Conservation (phyloP, 352 stramenopile genomes). For the Phytopythium vexans region DNA sequence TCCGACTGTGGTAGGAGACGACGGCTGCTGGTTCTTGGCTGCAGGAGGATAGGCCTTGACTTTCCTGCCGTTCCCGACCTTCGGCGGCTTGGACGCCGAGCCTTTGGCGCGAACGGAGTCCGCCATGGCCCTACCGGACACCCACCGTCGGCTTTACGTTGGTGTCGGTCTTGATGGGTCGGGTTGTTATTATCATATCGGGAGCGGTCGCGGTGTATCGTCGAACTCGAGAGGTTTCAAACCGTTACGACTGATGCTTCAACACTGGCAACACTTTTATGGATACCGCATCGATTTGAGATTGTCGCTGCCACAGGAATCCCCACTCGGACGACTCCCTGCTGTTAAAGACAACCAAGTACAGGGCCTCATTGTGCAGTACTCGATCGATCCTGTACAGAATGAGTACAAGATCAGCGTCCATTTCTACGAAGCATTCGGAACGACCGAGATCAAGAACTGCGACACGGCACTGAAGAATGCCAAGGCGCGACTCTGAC, state of each 20-base stretch:
- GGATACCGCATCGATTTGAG: no score
- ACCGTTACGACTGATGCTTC: conserved; percentile 7
- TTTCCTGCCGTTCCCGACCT: conserved; percentile 16
- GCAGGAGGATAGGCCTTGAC: conserved; percentile 10
- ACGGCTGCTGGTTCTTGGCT: conserved; percentile 23
- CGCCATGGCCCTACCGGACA: conserved; percentile 14
- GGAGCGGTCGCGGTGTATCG: not conserved
- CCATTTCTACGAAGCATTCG: conserved; percentile 23
- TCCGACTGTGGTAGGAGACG: conserved; percentile 4
- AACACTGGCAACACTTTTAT: not conserved
- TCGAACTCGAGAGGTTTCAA: conserved; percentile 24
- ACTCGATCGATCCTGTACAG: conserved; percentile 15
- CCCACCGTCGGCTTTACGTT: not conserved
- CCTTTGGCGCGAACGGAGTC: conserved; percentile 22
- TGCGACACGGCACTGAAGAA: no score
- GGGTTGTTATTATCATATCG: not conserved
- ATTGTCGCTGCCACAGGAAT: conserved; percentile 12
- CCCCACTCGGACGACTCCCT: conserved; percentile 12
- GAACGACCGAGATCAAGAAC: not conserved
- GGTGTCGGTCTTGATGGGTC: not conserved
- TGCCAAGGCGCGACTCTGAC: conserved; percentile 8
- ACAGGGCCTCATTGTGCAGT: conserved; percentile 15
- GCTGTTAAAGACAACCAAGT: conserved; percentile 11
- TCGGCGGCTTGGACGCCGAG: conserved; percentile 14
- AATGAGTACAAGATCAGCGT: conserved; percentile 13